These are phyloP conservation scores for Pseudopithomyces chartarum DNA, from an alignment of 2,329 filamentous ascomycete genomes.

Conservation along the genomic window DNA sequence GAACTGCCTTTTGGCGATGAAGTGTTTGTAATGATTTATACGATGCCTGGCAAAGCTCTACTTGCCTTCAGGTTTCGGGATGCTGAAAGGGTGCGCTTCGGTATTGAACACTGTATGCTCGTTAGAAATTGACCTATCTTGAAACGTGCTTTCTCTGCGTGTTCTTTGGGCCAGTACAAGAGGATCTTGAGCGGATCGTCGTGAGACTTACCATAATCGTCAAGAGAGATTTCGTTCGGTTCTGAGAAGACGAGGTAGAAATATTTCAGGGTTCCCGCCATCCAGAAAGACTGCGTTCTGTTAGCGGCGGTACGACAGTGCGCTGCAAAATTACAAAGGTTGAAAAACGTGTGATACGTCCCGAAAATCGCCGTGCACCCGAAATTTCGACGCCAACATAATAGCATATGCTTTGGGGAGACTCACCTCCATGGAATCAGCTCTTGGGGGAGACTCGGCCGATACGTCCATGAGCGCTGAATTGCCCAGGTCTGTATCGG, in stretches of 20 bases:
- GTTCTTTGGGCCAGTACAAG: background rate
- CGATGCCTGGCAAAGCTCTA: background rate
- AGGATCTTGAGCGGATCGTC: background rate
- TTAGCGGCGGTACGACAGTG: constrained; percentile 13
- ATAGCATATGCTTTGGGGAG: background rate
- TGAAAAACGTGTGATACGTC: background rate
- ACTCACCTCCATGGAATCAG: constrained; percentile 53
- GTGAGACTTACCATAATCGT: constrained; percentile 37
- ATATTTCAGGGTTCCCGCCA: constrained; percentile 57
- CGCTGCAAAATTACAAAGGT: too few relatives aligned
- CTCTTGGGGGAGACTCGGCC: constrained; percentile 41
- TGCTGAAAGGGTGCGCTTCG: constrained; percentile 49
- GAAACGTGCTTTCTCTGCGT: background rate
- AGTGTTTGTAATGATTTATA: too few relatives aligned
- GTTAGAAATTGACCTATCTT: background rate
- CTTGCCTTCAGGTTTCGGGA: constrained; percentile 33
- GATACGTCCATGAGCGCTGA: constrained; percentile 52
- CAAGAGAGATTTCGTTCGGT: constrained; percentile 48
- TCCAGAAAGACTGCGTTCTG: constrained; percentile 50
- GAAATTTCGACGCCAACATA: too few relatives aligned
- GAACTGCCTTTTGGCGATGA: too few relatives aligned
- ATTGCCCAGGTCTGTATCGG: constrained; percentile 52
- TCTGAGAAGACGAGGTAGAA: constrained; percentile 55
- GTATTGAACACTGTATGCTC: constrained; percentile 47
- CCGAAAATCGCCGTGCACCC: too few relatives aligned